Base-by-base conservation (phyloP, 192 early-diverging fungal species). In the Gryganskiella cystojenkinii region DNA sequence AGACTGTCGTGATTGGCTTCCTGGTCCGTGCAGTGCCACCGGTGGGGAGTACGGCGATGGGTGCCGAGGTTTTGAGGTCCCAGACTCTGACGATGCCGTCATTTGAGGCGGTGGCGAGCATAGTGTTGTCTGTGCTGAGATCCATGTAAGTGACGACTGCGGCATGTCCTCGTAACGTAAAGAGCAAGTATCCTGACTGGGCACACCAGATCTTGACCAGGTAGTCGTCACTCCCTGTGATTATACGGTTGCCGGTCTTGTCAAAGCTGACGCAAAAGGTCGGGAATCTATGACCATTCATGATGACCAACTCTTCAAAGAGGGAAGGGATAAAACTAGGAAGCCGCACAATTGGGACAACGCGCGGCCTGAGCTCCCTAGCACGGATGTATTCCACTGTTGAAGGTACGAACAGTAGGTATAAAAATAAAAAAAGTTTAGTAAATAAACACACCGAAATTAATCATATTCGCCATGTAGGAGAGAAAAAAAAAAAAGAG, bases 221-320 rank as follows among this genome's bases (percentile, higher is more conserved):
- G 44, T 86, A 92, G 73, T 96, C 95, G 75, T 96, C 95, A 79
- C 92, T 94, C 56, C 94, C 95, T 31, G 95, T 96, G 47, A 94
- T 88, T 55, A 93, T 83, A 17, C 92, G 85, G 34, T 84, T 81
- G 20, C 90, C 88, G 0, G 92, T 89, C 49, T 85, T 83, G 79
- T 96, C 95, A 70, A 95, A 95, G 42, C 87, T 73, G 19, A 90
- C 83, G 72, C 90, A 94, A 65, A 87, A 96, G n/a, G 88, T 89
- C 27, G 92, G 85, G 56, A 80, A 87, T 46, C 90, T 83, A 81
- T 96, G 95, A 8, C 95, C 95, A 50, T 85, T 86, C 61, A 92
- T 84, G 19, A 85, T 83, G 24, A 90, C 86, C 14, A 91, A 74
- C 81, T 86, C 74, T 42, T 81, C 44, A 51, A 78, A 85, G 20